phyloP scores from a whole-genome alignment of 2,329 filamentous ascomycete genomes.

The Aspergillus tubingensis region DNA sequence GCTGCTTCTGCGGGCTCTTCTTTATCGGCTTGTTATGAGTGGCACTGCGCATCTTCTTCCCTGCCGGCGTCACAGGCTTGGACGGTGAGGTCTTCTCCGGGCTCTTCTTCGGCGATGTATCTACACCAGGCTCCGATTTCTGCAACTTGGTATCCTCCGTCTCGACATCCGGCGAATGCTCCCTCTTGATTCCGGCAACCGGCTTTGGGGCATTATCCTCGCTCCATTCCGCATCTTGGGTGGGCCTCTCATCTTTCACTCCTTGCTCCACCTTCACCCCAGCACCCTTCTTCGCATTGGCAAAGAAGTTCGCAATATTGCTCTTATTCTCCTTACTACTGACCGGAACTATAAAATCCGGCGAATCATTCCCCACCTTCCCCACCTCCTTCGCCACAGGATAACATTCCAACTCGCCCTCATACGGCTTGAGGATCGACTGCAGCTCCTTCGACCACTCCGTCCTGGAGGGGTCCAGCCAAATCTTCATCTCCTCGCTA shows the following conservation, averaged over 20 bases:
- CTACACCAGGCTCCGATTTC: slow-evolving; percentile 22
- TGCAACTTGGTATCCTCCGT: slow-evolving; percentile 27
- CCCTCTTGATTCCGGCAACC: slow-evolving; percentile 50
- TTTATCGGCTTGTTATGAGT: slow-evolving; percentile 57
- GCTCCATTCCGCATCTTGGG: slow-evolving; percentile 47
- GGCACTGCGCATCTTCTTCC: slow-evolving; percentile 56
- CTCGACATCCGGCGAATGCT: slow-evolving; percentile 38
- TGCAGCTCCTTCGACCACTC: slow-evolving; percentile 82
- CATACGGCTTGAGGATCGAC: slow-evolving; percentile 73
- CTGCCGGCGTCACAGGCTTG: slow-evolving; percentile 28
- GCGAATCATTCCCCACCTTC: slow-evolving; percentile 90
- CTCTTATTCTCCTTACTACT: slow-evolving; percentile 84
- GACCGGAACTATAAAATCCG: slow-evolving; percentile 78
- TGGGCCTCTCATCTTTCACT: slow-evolving; percentile 23
- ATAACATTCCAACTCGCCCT: slow-evolving; percentile 79
- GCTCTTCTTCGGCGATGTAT: slow-evolving; percentile 38
- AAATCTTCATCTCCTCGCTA: slow-evolving; percentile 68
- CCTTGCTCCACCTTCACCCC: slow-evolving; percentile 30
- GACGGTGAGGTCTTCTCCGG: slow-evolving; percentile 25
- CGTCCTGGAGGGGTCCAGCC: slow-evolving; percentile 72
- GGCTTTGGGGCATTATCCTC: slow-evolving; percentile 58
- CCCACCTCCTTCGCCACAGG: slow-evolving; percentile 86
- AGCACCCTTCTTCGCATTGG: slow-evolving; percentile 50
- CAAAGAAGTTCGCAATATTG: slow-evolving; percentile 94
- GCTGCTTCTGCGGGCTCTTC: slow-evolving; percentile 44